Evolutionary conservation across 805 yeast genomes (phyloP), one percentile per base, ranked within the genome.

Genomic region (Candida chilensis): DNA sequence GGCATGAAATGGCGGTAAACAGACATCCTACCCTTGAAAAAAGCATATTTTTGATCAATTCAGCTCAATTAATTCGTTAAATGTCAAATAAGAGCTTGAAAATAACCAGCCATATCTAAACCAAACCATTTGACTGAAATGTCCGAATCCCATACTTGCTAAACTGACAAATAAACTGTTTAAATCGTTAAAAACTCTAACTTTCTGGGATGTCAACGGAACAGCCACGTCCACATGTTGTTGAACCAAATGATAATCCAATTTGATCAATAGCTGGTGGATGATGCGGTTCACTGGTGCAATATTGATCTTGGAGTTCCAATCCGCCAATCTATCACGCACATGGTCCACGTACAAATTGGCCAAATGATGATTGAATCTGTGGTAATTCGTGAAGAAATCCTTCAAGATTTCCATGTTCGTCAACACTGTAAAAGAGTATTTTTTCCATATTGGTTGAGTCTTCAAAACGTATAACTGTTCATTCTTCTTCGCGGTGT

Each of bases 71-170:
- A 84, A 59, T 44, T 83, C 87, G 52, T 90, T 88, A 30, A 71
- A 70, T 26, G 78, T 75, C 63, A 84, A 71, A 54, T 86, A 90
- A 37, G 88, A 64, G 36, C 95, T 80, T 11, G 78, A 53, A 5
- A 71, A 35, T 47, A 92, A 61, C 96, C 96, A 92, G 1, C 86
- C 78, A 60, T 82, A 83, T 40, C 98, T 67, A 52, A 80, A 92
- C 96, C 96, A 90, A 6, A 81, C 88, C 83, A 92, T 83, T 52
- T 92, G 98, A 2, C 94, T 75, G 37, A 65, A 64, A 54, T 92
- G 97, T 3, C 82, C 94, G 39, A 66, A 65, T 3, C 78, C 57
- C 95, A 90, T 86, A 4, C 95, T 82, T 0, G 80, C 67, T 32
- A 77, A 45, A 26, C 54, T 48, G 18, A 60, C 53, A 31, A 64